phyloP scores from a whole-genome alignment of 345 rosid genomes.

The Adansonia digitata region DNA sequence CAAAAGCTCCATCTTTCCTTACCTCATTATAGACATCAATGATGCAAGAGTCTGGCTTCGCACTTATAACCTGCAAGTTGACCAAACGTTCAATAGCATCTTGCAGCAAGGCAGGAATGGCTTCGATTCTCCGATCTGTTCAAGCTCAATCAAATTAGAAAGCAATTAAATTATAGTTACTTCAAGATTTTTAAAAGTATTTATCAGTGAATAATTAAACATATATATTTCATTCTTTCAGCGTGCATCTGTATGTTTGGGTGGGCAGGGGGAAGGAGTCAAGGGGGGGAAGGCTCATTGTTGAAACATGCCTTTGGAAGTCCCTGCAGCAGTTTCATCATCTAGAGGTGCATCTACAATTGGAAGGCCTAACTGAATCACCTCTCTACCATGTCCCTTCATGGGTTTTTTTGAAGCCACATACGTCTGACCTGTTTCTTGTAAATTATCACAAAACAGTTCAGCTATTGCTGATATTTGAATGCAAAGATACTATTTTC shows the following conservation, averaged over 20 bases:
- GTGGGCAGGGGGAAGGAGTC: neutral
- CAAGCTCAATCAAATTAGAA: neutral
- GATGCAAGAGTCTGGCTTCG: constrained; percentile 79
- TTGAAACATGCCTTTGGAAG: constrained; percentile 53
- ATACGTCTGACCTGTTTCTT: constrained; percentile 70
- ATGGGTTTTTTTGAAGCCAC: constrained; percentile 63
- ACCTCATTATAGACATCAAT: constrained; percentile 88
- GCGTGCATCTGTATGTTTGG: neutral
- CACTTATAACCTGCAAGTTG: constrained; percentile 45
- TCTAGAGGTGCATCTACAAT: constrained; percentile 70
- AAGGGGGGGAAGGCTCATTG: neutral
- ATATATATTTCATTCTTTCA: neutral
- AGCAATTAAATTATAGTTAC: neutral
- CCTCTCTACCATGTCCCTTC: constrained; percentile 94
- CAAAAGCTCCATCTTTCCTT: neutral
- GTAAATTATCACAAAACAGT: constrained; percentile 9
- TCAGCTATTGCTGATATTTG: constrained; percentile 4
- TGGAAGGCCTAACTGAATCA: constrained; percentile 84
- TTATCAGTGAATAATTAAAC: neutral
- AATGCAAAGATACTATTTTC: neutral
- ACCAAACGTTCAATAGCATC: constrained; percentile 67
- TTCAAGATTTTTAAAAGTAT: neutral
- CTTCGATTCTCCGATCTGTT: constrained; percentile 34
- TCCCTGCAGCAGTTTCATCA: constrained; percentile 46
- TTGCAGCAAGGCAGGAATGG: constrained; percentile 1